phyloP scores from a whole-genome alignment of 139 green algal species.

The Micractinium conductrix region DNA sequence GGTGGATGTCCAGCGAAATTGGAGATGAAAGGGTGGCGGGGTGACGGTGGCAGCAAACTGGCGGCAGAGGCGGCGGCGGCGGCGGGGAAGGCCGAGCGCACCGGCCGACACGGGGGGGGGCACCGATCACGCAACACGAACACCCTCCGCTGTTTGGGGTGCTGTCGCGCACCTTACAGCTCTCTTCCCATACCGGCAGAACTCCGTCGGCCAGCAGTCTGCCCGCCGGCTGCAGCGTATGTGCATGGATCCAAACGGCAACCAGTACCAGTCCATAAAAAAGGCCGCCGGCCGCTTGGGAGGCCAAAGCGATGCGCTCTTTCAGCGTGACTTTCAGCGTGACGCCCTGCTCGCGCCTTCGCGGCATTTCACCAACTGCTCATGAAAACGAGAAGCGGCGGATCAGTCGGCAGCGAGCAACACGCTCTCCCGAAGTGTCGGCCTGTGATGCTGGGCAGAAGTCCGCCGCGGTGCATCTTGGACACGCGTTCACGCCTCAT shows the following conservation, averaged over 20 bases:
- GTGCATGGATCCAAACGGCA: constrained; percentile 1
- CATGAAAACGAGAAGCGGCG: too few relatives aligned
- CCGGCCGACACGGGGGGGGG: not conserved
- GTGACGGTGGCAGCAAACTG: not conserved
- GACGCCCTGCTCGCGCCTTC: too few relatives aligned
- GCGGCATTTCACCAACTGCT: too few relatives aligned
- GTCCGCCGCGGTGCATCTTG: too few relatives aligned
- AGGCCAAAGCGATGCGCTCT: not conserved
- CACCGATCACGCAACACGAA: too few relatives aligned
- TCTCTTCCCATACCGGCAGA: constrained; percentile 57
- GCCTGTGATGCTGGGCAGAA: too few relatives aligned
- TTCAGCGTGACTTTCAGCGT: not conserved
- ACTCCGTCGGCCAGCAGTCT: constrained; percentile 42
- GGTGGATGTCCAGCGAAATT: not conserved
- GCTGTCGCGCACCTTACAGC: constrained; percentile 46
- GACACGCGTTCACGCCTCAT: too few relatives aligned
- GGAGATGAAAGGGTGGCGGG: not conserved
- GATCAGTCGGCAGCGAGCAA: too few relatives aligned
- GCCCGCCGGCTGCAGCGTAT: constrained; percentile 26
- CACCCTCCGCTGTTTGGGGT: too few relatives aligned
- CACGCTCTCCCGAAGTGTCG: too few relatives aligned
- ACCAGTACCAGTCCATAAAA: constrained; percentile 6
- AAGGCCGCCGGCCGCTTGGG: not conserved
- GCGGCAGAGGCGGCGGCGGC: not conserved
- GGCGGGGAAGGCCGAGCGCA: not conserved